These are phyloP conservation scores for Sarocladium oryzae DNA, from an alignment of 2,329 filamentous ascomycete genomes.

Conservation along the genomic window DNA sequence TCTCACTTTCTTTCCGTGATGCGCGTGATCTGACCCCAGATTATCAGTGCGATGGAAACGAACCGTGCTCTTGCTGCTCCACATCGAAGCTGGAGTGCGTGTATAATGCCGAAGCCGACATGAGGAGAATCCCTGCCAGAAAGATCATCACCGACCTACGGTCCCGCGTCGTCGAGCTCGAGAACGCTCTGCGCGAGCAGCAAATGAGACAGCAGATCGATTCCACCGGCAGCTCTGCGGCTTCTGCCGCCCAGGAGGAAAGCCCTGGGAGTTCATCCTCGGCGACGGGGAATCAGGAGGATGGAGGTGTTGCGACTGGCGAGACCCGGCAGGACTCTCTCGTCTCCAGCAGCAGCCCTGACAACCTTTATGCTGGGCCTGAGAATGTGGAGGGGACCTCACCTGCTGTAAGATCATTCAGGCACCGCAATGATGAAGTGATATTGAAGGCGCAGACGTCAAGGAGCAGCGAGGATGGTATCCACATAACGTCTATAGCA, in stretches of 20 bases:
- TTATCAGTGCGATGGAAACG: background rate
- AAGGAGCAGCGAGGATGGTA: background rate
- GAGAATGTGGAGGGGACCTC: background rate
- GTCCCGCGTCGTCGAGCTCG: background rate
- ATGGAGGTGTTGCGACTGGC: background rate
- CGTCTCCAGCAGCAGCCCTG: background rate
- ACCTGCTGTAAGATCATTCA: background rate
- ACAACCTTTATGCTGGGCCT: background rate
- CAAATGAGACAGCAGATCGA: background rate
- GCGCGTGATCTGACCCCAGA: background rate
- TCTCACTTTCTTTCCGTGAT: background rate
- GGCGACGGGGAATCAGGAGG: background rate
- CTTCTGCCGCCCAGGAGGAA: background rate
- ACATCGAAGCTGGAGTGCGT: background rate
- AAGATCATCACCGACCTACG: background rate
- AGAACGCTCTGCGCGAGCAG: background rate
- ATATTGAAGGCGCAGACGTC: background rate
- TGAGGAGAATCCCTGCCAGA: background rate
- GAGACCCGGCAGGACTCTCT: background rate
- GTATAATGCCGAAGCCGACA: background rate
- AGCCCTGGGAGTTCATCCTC: background rate
- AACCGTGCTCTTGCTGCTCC: background rate
- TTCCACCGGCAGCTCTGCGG: background rate
- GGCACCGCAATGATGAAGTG: background rate
- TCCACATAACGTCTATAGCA: background rate